Conservation (phyloP, 441 rosid genomes). For the Biscutella laevigata region DNA sequence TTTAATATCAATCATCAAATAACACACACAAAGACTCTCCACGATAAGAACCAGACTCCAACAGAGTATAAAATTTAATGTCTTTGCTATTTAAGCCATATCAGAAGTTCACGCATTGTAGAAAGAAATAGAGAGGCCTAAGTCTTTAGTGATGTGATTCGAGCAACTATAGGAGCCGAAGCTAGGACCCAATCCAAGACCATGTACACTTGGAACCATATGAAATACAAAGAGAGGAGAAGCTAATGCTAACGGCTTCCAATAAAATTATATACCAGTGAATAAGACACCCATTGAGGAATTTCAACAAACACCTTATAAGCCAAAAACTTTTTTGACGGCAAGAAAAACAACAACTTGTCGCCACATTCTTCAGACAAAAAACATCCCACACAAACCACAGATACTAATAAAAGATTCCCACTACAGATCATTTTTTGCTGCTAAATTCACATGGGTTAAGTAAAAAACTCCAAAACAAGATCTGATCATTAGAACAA, state of each 20-base stretch:
- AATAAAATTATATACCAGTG: neutral
- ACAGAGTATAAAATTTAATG: neutral
- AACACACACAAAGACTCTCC: slow-evolving; percentile 1
- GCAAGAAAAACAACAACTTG: neutral
- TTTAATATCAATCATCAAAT: neutral
- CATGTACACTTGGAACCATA: neutral
- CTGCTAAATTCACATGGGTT: neutral
- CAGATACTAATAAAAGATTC: neutral
- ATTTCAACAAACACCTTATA: slow-evolving; percentile 20
- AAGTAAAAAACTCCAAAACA: neutral
- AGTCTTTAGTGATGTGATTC: slow-evolving; percentile 1
- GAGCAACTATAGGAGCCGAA: neutral
- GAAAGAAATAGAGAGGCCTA: neutral
- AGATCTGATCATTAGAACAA: neutral
- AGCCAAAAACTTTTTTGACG: neutral
- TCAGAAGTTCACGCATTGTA: neutral
- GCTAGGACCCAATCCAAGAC: neutral
- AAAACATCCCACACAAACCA: neutral
- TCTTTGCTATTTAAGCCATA: neutral
- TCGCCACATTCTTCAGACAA: neutral
- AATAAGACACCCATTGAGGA: slow-evolving; percentile 2
- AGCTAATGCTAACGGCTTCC: neutral
- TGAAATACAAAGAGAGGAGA: neutral
- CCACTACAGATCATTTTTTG: neutral
- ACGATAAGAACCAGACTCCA: slow-evolving; percentile 9